phyloP scores from a whole-genome alignment of 805 yeast species.

The Nakazawaea peltata region DNA sequence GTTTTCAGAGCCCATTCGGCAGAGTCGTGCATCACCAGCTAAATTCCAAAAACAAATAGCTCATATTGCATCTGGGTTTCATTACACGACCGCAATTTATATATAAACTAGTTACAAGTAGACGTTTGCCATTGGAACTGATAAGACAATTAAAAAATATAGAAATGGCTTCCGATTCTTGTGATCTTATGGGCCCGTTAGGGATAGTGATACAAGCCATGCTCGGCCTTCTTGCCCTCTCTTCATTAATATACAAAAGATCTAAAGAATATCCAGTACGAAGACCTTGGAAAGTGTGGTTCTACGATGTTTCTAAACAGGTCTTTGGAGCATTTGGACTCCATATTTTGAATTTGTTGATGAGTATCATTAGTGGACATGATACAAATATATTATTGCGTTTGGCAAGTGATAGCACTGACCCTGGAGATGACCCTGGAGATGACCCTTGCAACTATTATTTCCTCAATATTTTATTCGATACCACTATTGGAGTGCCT shows the following conservation, averaged over 20 bases:
- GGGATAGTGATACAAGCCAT: constrained; percentile 70
- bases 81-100: not conserved
- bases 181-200: constrained; percentile 78
- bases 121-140: too few relatives aligned
- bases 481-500: constrained; percentile 91
- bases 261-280: constrained; percentile 69
- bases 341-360: constrained; percentile 66
- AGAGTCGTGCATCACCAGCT: too few relatives aligned
- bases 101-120: not conserved
- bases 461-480: constrained; percentile 78
- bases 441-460: constrained; percentile 92
- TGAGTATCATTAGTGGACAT: constrained; percentile 51
- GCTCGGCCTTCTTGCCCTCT: constrained; percentile 70
- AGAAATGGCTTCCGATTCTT: constrained; percentile 20
- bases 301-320: constrained; percentile 85
- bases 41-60: too few relatives aligned
- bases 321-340: constrained; percentile 80
- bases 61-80: too few relatives aligned
- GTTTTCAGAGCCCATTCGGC: too few relatives aligned
- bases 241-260: constrained; percentile 69
- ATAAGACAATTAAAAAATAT: too few relatives aligned
- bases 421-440: constrained; percentile 23
- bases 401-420: constrained; percentile 6
- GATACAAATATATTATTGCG: constrained; percentile 10
- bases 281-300: constrained; percentile 85